A percentile compares a stretch with the other conserved stretches of the same genome.
phyloP scores from a whole-genome alignment of 495 filamentous ascomycete species.

The Lophium mytilinum region DNA sequence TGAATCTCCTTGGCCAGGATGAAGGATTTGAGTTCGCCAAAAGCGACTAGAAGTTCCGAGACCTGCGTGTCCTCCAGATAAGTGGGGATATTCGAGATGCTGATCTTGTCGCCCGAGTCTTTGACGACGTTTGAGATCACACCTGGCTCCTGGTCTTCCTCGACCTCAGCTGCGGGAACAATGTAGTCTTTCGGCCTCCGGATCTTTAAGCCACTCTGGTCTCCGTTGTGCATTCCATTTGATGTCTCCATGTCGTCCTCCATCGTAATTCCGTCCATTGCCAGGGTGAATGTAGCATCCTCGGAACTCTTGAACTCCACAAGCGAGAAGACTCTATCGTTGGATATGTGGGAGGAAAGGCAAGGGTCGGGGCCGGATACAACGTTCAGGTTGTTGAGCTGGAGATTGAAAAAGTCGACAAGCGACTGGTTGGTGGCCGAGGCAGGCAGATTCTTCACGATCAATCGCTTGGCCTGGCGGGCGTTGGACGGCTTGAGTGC shows the following conservation, averaged over 20 bases:
- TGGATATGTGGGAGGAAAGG: constrained; percentile 72
- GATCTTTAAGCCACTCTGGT: constrained; percentile 61
- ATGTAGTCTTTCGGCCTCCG: constrained; percentile 96
- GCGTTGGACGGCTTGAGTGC: constrained; percentile 88
- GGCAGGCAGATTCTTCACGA: constrained; percentile 72
- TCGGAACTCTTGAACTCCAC: constrained; percentile 81
- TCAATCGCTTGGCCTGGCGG: constrained; percentile 82
- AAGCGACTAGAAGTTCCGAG: constrained; percentile 76
- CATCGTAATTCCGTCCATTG: constrained; percentile 84
- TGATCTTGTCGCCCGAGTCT: constrained; percentile 92
- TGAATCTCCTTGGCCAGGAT: constrained; percentile 78
- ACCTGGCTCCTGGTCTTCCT: constrained; percentile 67
- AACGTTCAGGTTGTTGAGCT: constrained; percentile 90
- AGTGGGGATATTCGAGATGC: constrained; percentile 76
- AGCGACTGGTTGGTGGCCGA: constrained; percentile 61
- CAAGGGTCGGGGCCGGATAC: constrained; percentile 78
- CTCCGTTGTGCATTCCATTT: constrained; percentile 50
- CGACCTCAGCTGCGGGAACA: constrained; percentile 71
- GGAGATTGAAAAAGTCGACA: constrained; percentile 85
- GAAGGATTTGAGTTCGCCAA: constrained; percentile 91
- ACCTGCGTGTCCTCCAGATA: constrained; percentile 88
- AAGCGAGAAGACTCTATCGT: constrained; percentile 69
- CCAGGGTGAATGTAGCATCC: constrained; percentile 85
- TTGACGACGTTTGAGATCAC: constrained; percentile 71
- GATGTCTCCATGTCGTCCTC: constrained; percentile 52